phyloP scores from a whole-genome alignment of 2,329 filamentous ascomycete species.

The Blastomyces silverae region DNA sequence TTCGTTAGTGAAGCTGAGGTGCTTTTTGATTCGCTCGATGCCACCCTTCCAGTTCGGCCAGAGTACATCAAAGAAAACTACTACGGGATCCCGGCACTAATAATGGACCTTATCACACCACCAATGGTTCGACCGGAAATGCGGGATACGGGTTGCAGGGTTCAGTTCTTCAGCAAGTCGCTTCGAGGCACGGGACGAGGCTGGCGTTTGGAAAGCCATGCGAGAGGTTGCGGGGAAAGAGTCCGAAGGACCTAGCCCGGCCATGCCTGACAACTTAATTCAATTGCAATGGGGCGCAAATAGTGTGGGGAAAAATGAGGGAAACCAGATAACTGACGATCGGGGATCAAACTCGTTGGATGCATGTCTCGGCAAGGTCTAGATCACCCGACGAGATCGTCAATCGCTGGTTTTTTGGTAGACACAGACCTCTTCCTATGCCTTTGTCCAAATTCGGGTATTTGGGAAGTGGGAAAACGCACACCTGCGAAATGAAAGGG shows the following conservation, averaged over 20 bases:
- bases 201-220: not conserved
- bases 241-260: not conserved
- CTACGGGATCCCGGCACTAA: not conserved
- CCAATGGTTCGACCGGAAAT: not conserved
- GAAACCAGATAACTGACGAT: not conserved
- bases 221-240: not conserved
- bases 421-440: not conserved
- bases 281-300: no score
- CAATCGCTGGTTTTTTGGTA: not conserved
- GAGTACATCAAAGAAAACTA: not conserved
- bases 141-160: not conserved
- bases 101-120: not conserved
- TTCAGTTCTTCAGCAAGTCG: not conserved
- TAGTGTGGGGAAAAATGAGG: no score
- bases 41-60: not conserved
- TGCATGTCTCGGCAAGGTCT: not conserved
- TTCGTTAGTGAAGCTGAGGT: not conserved
- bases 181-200: not conserved
- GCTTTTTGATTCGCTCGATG: not conserved
- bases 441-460: not conserved
- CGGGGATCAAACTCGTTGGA: not conserved
- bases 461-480: not conserved
- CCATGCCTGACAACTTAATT: not conserved
- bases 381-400: not conserved
- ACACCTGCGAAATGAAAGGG: not conserved